phyloP scores from a whole-genome alignment of 352 stramenopile species.

The Phytophthora sojae region DNA sequence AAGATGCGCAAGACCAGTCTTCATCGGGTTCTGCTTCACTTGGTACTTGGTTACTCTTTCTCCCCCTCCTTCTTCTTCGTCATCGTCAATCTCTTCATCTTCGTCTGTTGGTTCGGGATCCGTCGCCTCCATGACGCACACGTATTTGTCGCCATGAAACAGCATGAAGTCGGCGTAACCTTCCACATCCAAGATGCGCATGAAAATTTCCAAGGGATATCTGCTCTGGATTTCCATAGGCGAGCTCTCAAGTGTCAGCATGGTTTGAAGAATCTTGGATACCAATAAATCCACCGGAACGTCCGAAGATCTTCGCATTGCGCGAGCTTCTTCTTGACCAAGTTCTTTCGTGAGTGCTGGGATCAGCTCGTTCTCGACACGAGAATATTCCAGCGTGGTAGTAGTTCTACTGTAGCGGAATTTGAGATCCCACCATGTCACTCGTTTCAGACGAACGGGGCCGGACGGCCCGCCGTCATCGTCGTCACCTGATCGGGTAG shows the following conservation, averaged over 20 bases:
- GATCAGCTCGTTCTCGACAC: background rate
- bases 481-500: background rate
- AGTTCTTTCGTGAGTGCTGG: background rate
- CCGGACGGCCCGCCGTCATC: too few relatives aligned
- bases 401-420: background rate
- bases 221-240: background rate
- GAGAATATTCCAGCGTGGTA: background rate
- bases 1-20: background rate
- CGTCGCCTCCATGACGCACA: background rate
- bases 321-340: background rate
- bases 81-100: background rate
- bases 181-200: background rate
- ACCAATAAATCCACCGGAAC: background rate
- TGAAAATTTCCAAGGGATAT: background rate
- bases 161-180: background rate
- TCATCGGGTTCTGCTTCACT: background rate
- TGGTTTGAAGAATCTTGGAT: background rate
- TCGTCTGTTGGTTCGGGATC: background rate
- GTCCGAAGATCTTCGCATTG: background rate
- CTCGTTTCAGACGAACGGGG: background rate
- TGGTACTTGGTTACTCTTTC: background rate
- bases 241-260: background rate
- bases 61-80: background rate
- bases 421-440: background rate
- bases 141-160: background rate